A percentile compares a stretch with the other conserved stretches of the same genome.
phyloP scores from a whole-genome alignment of 2,329 filamentous ascomycete genomes.

The Ilyonectria sp. region DNA sequence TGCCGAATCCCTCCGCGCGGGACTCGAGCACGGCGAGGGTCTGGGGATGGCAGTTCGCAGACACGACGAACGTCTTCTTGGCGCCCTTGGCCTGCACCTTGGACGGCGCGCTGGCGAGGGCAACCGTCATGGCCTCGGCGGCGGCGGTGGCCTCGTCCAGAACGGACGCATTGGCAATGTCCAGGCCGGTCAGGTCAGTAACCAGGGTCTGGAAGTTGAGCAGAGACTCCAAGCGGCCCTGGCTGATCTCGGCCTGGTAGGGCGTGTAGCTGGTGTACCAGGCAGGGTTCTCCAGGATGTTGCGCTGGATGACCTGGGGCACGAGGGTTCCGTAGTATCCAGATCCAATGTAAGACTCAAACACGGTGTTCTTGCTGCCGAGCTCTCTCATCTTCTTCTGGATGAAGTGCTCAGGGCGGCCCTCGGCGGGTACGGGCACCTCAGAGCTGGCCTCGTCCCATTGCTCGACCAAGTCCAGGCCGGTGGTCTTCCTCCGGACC shows the following conservation, averaged over 20 bases:
- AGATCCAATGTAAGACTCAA: conserved; percentile 83
- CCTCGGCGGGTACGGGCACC: conserved; percentile 40
- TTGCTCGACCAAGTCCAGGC: conserved; percentile 48
- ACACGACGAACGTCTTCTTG: conserved; percentile 88
- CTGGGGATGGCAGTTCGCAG: conserved; percentile 86
- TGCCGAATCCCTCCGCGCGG: conserved; percentile 89
- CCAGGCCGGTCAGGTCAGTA: conserved; percentile 86
- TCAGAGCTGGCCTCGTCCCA: conserved; percentile 46
- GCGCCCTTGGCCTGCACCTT: conserved; percentile 71
- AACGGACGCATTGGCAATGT: conserved; percentile 91
- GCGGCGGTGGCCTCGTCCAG: conserved; percentile 94
- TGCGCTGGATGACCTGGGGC: conserved; percentile 92
- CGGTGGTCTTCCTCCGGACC: conserved; percentile 62
- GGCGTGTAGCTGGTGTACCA: conserved; percentile 99
- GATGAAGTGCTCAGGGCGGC: conserved; percentile 48
- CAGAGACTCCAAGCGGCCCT: conserved; percentile 91
- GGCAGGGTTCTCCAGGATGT: conserved; percentile 91
- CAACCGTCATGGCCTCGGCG: conserved; percentile 94
- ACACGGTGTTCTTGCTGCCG: conserved; percentile 54
- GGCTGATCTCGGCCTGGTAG: conserved; percentile 97
- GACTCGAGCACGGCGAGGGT: conserved; percentile 88
- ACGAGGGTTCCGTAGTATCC: conserved; percentile 91
- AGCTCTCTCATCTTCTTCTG: conserved; percentile 72
- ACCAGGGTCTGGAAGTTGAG: conserved; percentile 97
- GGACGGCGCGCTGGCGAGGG: conserved; percentile 75